Base-by-base conservation (phyloP, 176 grass and related monocot species). In the Puccinellia tenuiflora region DNA sequence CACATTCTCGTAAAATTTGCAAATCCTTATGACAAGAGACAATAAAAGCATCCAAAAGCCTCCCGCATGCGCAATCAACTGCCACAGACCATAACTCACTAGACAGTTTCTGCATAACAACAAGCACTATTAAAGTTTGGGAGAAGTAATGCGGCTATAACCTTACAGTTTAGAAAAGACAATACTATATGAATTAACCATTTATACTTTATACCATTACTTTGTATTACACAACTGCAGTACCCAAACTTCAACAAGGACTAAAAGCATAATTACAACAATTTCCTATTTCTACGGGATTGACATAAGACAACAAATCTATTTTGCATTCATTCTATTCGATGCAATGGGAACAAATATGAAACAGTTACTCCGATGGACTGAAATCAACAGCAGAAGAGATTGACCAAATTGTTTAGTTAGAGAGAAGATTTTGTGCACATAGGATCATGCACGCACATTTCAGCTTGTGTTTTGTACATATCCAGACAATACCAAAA, bases 11-110 rank as follows among this genome's bases (percentile, higher is more conserved):
- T 63, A 94, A 93, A 92, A 91, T 2, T 25, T 92, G 88, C 61
- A 77, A 86, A 93, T 97, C 92, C 17, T 85, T 75, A 69, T 91
- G 92, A 63, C 91, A 91, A 29, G 95, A 82, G 14, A 94, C 95
- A 63, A 97, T 94, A 79, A 97, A 97, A 88, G 95, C 90, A 89
- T 97, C 90, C 26, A 97, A 46, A 26, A 94, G 52, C 51, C 18
- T 79, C 59, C 90, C 88, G 45, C 92, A 10, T 51, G 95, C 95
- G 34, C 2, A 83, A 28, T 97, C 95, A 79, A 97, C 88, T 81
- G 95, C 95, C 76, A 94, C 5, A n/a, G 92, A 91, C 95, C 95
- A 97, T 51, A 13, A 80, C 8, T 97, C 92, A 22, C 88, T 89
- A 65, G 52, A 45, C 48, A 97, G 68, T 84, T 83, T 71, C 95